These are phyloP conservation scores for Cucumis variabilis DNA, from an alignment of 331 rosid species.

Conservation along the genomic window DNA sequence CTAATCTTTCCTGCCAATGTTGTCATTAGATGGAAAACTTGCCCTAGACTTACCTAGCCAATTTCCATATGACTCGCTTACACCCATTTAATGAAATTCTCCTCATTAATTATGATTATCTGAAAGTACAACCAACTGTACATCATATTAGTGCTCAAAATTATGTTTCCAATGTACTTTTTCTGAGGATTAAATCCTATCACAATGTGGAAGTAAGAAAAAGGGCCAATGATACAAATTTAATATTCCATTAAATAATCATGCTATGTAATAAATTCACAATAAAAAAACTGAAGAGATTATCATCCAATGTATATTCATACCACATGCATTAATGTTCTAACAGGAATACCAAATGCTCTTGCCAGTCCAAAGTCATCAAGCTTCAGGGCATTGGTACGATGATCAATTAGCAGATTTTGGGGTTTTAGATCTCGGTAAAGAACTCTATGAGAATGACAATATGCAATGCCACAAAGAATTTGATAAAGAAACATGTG, in stretches of 20 bases:
- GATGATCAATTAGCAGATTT: constrained; percentile 90
- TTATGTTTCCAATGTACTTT: not conserved
- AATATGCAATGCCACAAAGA: constrained; percentile 98
- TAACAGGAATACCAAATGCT: constrained; percentile 98
- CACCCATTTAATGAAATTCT: constrained; percentile 25
- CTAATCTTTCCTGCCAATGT: constrained; percentile 1
- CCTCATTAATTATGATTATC: constrained; percentile 26
- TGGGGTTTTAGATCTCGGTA: constrained; percentile 98
- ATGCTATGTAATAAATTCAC: not conserved
- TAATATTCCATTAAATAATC: not conserved
- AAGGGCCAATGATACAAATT: not conserved
- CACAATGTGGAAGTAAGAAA: not conserved
- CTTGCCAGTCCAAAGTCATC: constrained; percentile 99
- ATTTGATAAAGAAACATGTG: constrained; percentile 99
- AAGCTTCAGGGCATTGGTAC: constrained; percentile 90
- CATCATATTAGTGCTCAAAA: constrained; percentile 15
- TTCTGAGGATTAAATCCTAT: not conserved
- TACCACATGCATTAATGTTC: constrained; percentile 96
- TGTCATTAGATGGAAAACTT: constrained; percentile 12
- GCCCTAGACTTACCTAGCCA: constrained; percentile 22
- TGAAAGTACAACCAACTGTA: constrained; percentile 25
- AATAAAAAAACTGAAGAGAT: not conserved
- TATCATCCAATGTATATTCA: constrained; percentile 14
- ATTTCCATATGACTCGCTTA: constrained; percentile 4
- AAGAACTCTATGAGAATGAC: constrained; percentile 98